Base-by-base conservation (phyloP, 2,329 filamentous ascomycete genomes). In the Apiospora phragmitis region DNA sequence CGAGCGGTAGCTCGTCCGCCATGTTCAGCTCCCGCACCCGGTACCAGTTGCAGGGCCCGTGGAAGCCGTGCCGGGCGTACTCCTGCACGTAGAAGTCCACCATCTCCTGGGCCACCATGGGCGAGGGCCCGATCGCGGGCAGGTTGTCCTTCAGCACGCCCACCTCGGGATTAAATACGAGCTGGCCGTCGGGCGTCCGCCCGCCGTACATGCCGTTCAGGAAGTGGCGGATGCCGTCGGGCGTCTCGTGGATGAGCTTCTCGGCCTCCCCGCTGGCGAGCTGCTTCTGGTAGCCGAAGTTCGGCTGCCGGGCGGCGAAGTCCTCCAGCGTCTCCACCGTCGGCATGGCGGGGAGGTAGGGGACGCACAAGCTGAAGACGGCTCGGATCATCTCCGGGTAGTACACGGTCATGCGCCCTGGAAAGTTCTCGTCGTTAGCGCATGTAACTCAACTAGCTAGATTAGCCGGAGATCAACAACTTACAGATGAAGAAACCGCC, bases 41-140 rank as follows among this genome's bases (percentile, higher is more conserved):
- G 83, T 99, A 99, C 93, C 94, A 98, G 82, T 95, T 96, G 72
- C 94, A 84, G 18, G 94, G 93, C 0, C 94, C 94, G 74, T 91
- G 89, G 74, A 98, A 81, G 65, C 94, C 94, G 77, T 91, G 88
- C 55, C 88, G 86, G 24, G 85, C 81, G 81, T 91, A 97, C 81
- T 94, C 86, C 43, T 88, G 82, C 24, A 89, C 90, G 80, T 98
- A 98, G 82, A 90, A 93, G 70, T 95, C 90, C 59, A 95, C 81
- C 81, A 95, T 93, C 78, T 92, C 90, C 47, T 83, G 87, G 45
- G 35, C 21, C 29, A 55, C 45, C 73, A 97, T 74, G 49, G 97
- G 78, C 70, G 84, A 85, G 18, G 41, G n/a, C 21, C 45, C 45
- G 62, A 88, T 87, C 55, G 82, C 85, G 11, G 84, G 83, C 68